Evolutionary conservation across 2,329 filamentous ascomycete species (phyloP), one percentile per base, ranked within the genome.

Genomic region (Neofusicoccum parvum): DNA sequence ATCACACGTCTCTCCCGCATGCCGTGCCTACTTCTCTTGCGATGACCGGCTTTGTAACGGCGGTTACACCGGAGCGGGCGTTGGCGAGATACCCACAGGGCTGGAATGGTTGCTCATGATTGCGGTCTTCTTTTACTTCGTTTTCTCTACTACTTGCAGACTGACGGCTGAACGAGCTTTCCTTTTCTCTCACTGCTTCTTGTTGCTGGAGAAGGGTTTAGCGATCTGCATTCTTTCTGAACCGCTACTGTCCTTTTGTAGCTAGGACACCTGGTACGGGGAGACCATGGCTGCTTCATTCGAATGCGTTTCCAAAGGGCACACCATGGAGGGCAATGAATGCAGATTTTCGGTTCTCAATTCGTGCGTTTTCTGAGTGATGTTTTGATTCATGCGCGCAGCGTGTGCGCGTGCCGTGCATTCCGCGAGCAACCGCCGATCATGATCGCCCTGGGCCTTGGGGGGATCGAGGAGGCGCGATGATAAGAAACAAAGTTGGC

Each of bases 51-150:
- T 11, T 60, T 50, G 43, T 62, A 50, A 62, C 39, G 54, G 54
- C 54, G 54, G 58, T 49, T 62, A 37, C 58, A 50, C 58, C 58
- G 58, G 45, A 43, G 43, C 58, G 45, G 58, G 58, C 58, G 58
- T 62, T 62, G 58, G 58, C 58, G 46, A 62, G 45, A 62, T 62
- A 62, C 58, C 58, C 58, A 49, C 43, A 49, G 46, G 56, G 56
- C 56, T 60, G 56, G 45, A 48, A 37, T 27, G 32, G 43, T 62
- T 62, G 17, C 43, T 23, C 39, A 49, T 11, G 43, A 48, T 49
- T 60, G 58, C 58, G n/a, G 58, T 49, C 45, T 49, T 62, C 45
- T 39, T 62, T 62, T 17, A 32, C 15, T 60, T 62, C 7, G 10
- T 50, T 23, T 49, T 5, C 45, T n/a, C 34, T 45, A 34, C 15